These are phyloP conservation scores for Croton laevigatus DNA, from an alignment of 441 rosid species.

Conservation along the genomic window DNA sequence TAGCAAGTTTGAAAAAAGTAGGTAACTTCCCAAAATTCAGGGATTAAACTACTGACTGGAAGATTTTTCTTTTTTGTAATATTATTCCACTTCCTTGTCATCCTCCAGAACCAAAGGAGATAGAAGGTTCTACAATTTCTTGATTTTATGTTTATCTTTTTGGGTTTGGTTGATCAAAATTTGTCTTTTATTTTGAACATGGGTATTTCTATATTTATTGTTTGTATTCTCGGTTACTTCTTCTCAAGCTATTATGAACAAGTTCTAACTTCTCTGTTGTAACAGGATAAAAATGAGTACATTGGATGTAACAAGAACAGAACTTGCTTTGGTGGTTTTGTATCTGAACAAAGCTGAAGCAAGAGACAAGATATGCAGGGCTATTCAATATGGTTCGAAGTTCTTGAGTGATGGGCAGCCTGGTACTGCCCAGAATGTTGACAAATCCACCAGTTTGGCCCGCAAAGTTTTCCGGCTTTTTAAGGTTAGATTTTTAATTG, in stretches of 20 bases:
- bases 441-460: slow-evolving; percentile 92
- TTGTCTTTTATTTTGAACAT: background rate
- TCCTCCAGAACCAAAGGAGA: too few relatives aligned
- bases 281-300: slow-evolving; percentile 61
- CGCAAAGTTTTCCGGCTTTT: slow-evolving; percentile 95
- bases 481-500: slow-evolving; percentile 46
- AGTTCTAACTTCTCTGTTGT: slow-evolving; percentile 18
- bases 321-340: slow-evolving; percentile 74
- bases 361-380: slow-evolving; percentile 97
- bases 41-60: background rate
- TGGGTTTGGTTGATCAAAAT: background rate
- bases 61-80: background rate
- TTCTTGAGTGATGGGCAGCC: slow-evolving; percentile 83
- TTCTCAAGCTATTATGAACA: background rate
- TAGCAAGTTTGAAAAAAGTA: too few relatives aligned
- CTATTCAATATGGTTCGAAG: slow-evolving; percentile 95
- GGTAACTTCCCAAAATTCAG: too few relatives aligned
- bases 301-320: slow-evolving; percentile 83
- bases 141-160: background rate
- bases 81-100: background rate
- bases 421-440: slow-evolving; percentile 94
- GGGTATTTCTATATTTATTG: background rate
- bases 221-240: slow-evolving; percentile 1
- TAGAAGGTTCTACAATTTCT: background rate
- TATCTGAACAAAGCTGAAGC: slow-evolving; percentile 97